These are phyloP conservation scores for Calcarisporium arbuscula DNA, from an alignment of 2,329 filamentous ascomycete species.

Conservation along the genomic window DNA sequence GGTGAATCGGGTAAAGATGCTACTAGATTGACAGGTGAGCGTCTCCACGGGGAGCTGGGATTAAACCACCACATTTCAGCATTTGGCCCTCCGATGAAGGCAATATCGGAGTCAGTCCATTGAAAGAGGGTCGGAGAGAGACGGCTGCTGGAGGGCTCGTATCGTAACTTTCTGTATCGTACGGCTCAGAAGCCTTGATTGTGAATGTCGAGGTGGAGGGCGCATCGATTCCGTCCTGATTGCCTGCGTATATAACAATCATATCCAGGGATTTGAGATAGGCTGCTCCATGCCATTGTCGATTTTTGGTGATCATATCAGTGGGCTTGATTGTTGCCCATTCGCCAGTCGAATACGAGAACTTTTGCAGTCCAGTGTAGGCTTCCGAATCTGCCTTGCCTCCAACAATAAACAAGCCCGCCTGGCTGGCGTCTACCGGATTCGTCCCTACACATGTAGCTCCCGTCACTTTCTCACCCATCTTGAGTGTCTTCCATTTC, in stretches of 20 bases:
- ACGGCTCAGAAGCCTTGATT: constrained; percentile 60
- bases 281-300: constrained; percentile 66
- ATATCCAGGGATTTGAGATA: constrained; percentile 65
- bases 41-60: constrained; percentile 54
- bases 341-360: constrained; percentile 44
- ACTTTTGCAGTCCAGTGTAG: constrained; percentile 72
- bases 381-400: constrained; percentile 48
- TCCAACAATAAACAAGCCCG: constrained; percentile 75
- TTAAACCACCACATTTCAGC: constrained; percentile 68
- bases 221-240: constrained; percentile 49
- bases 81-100: constrained; percentile 57
- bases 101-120: constrained; percentile 65
- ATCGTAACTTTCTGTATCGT: constrained; percentile 51
- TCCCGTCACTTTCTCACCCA: constrained; percentile 65
- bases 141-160: constrained; percentile 56
- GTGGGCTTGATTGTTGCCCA: constrained; percentile 43
- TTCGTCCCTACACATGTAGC: constrained; percentile 70
- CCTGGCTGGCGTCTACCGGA: constrained; percentile 48
- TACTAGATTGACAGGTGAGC: constrained; percentile 59
- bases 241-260: constrained; percentile 77
- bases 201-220: constrained; percentile 70
- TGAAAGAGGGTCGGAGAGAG: constrained; percentile 65
- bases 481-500: constrained; percentile 61
- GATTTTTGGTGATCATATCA: constrained; percentile 55
- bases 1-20: constrained; percentile 54